Base-by-base conservation (phyloP, 1,139 yeast genomes). In the Nakaseomyces kungkrabaensis region DNA sequence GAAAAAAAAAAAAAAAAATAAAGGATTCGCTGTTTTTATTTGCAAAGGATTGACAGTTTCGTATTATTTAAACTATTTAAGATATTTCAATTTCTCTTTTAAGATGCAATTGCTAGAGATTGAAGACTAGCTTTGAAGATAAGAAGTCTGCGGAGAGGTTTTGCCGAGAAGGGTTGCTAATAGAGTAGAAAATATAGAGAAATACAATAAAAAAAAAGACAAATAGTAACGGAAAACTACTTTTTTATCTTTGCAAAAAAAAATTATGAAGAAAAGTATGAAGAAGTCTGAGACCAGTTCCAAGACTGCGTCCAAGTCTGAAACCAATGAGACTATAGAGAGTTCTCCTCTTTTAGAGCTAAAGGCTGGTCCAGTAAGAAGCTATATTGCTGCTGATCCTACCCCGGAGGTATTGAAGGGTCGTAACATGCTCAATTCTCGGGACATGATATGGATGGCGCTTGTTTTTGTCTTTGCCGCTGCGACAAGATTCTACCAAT, bases 401-500 rank as follows among this genome's bases (percentile, higher is more conserved):
- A 66, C 77, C 3, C 66, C 69, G 5, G 57, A 67, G 11, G 66
- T 74, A 27, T 60, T 70, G 10, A 56, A 63, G 24, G 48, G 60
- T 32, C 74, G 81, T 58, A 54, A 71, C 0, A 59, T 68, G 4
- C 53, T 55, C 11, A 51, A 69, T 0, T 11, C 47, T 3, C 55
- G 63, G 42, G 81, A 78, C 56, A 69, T 68, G 49, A 17, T 68
- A 4, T 54, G 72, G 42, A 60, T 92, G 33, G 73, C 71, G 1
- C 61, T 68, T 1, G 73, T 92, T 48, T 63, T 81, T n/a, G 58
- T 77, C 1, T 62, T 80, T 37, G 77, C 95, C 0, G 54, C 73
- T 5, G 24, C 69, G 46, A 77, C 85, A 48, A 78, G 97, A 57
- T 71, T 83, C 49, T 73, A 77, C 61, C 76, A 76, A 53, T 66